A percentile compares a stretch with the other conserved stretches of the same genome.
phyloP scores from a whole-genome alignment of 345 rosid genomes.

The Heritiera fomes region DNA sequence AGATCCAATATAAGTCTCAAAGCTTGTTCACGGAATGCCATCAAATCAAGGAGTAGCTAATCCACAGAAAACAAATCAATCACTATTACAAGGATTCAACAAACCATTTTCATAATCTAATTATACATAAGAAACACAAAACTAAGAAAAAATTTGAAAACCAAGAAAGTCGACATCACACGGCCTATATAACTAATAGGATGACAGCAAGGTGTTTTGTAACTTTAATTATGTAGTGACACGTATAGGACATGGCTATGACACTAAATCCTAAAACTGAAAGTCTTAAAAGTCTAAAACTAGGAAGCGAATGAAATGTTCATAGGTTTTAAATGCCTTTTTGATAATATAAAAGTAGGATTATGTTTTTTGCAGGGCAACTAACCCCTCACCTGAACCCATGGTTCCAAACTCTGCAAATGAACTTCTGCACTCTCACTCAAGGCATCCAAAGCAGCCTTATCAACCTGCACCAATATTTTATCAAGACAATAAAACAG shows the following conservation, averaged over 20 bases:
- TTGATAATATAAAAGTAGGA: not conserved
- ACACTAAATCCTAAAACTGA: not conserved
- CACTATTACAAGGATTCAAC: not conserved
- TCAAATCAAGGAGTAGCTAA: slow-evolving; percentile 93
- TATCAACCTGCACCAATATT: slow-evolving; percentile 67
- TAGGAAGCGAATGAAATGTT: slow-evolving; percentile 13
- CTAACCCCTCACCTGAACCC: slow-evolving; percentile 73
- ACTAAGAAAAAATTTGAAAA: not conserved
- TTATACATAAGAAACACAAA: not conserved
- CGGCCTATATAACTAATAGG: not conserved
- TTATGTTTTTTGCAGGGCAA: not conserved
- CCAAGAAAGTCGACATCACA: not conserved
- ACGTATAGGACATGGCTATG: not conserved
- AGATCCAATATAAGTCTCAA: slow-evolving; percentile 93
- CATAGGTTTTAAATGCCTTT: slow-evolving; percentile 14
- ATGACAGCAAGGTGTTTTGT: not conserved
- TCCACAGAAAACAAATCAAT: slow-evolving; percentile 41
- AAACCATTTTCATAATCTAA: slow-evolving; percentile 13
- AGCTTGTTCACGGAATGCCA: slow-evolving; percentile 98
- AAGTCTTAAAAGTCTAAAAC: slow-evolving; percentile 15
- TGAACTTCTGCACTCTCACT: slow-evolving; percentile 84
- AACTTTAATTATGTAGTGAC: slow-evolving; percentile 5
- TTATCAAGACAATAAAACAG: slow-evolving; percentile 13
- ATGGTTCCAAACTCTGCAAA: slow-evolving; percentile 93
- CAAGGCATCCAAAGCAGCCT: slow-evolving; percentile 83